Evolutionary conservation across 495 filamentous ascomycete species (phyloP).

Genomic region (Aspergillus saccharolyticus): DNA sequence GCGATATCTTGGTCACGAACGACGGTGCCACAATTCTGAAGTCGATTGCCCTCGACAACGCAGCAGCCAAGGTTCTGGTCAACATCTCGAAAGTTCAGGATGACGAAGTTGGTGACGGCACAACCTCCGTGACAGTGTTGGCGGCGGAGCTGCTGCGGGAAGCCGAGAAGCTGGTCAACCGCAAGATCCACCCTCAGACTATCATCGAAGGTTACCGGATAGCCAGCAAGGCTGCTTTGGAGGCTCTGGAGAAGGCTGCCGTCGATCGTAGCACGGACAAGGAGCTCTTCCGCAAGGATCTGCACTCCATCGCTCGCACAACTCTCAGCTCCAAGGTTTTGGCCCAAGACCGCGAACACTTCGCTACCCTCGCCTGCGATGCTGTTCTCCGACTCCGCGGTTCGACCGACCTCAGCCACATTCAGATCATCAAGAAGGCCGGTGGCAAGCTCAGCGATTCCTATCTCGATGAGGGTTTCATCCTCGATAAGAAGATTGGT

Average conservation of each 20-base stretch:
- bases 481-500: conserved; percentile 96
- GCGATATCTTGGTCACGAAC: conserved; percentile 96
- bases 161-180: conserved; percentile 92
- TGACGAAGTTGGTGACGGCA: conserved; percentile 96
- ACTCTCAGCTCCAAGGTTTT: conserved; percentile 97
- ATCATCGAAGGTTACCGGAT: conserved; percentile 99
- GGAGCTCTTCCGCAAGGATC: conserved; percentile 81
- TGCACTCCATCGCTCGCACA: conserved; percentile 87
- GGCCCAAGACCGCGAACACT: conserved; percentile 88
- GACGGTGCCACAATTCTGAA: conserved; percentile 98
- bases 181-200: conserved; percentile 98
- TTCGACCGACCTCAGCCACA: conserved; percentile 92
- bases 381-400: conserved; percentile 87
- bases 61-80: conserved; percentile 88
- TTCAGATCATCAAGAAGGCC: conserved; percentile 99
- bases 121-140: conserved; percentile 85
- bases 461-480: conserved; percentile 96
- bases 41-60: conserved; percentile 97
- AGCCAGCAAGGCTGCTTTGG: conserved; percentile 81
- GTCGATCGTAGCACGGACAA: conserved; percentile 82
- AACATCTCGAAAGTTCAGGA: conserved; percentile 99
- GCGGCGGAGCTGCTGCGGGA: conserved; percentile 93
- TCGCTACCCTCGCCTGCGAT: conserved; percentile 85
- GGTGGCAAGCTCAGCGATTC: conserved; percentile 96
- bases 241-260: conserved; percentile 75